phyloP scores from a whole-genome alignment of 2,329 filamentous ascomycete species.

The Colletotrichum sansevieriae region DNA sequence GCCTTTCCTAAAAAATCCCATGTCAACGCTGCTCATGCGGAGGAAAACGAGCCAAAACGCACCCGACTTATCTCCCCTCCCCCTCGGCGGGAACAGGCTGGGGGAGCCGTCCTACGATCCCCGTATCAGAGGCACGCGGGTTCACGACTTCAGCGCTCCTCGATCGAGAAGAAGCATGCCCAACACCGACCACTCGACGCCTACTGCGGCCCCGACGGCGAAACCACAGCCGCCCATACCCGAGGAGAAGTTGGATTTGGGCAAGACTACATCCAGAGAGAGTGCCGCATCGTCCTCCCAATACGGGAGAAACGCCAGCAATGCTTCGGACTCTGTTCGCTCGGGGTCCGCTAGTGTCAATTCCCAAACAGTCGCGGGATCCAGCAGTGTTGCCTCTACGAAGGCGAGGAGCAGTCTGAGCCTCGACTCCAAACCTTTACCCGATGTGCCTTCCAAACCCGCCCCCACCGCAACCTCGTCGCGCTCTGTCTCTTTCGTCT shows the following conservation, averaged over 20 bases:
- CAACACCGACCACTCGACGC: conserved; percentile 43
- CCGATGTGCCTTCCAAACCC: conserved; percentile 56
- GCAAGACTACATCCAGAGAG: conserved; percentile 44
- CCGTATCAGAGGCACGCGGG: conserved; percentile 72
- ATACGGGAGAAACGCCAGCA: conserved; percentile 44
- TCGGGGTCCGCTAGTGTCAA: conserved; percentile 45
- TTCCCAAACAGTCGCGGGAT: conserved; percentile 46
- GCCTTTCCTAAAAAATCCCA: conserved; percentile 71
- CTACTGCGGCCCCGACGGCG: conserved; percentile 12
- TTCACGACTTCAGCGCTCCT: conserved; percentile 76
- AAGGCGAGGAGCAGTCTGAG: conserved; percentile 40
- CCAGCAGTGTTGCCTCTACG: conserved; percentile 47
- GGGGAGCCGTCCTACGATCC: conserved; percentile 70
- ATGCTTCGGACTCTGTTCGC: conserved; percentile 48
- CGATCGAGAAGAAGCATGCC: conserved; percentile 59
- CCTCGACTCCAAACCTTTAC: conserved; percentile 40
- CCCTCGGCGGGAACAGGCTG: conserved; percentile 51
- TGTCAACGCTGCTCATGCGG: conserved; percentile 70
- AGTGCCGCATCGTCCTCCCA: conserved; percentile 30
- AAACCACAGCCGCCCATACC: conserved; percentile 24
- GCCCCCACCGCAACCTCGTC: conserved; percentile 46
- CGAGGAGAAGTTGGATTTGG: conserved; percentile 35
- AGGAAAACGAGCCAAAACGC: conserved; percentile 66
- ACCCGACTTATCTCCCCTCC: conserved; percentile 57
- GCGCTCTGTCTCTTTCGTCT: conserved; percentile 51